Conservation (phyloP, 371 early-diverging fungal genomes). For the Mortierella sp. region DNA sequence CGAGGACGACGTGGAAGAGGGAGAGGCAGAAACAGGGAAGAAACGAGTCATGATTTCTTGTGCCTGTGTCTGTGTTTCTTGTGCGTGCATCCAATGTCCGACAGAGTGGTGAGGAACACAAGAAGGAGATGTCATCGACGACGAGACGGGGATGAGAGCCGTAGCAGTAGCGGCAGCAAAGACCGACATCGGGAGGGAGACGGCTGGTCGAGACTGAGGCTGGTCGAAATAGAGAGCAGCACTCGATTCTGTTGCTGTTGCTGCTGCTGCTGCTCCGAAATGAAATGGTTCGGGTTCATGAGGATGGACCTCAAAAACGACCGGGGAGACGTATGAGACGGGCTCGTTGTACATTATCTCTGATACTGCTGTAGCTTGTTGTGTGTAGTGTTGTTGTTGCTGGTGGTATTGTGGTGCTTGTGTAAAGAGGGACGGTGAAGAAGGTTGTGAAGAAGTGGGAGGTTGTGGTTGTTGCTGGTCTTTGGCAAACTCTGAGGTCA, state of each 20-base stretch:
- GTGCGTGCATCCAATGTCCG: neutral
- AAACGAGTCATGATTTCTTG: constrained; percentile 2
- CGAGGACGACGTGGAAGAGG: neutral
- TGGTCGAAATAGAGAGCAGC: neutral
- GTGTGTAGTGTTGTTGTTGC: constrained; percentile 2
- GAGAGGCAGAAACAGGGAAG: neutral
- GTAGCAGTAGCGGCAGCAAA: neutral
- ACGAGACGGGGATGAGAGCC: neutral
- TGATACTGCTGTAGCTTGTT: neutral
- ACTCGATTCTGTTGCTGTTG: neutral
- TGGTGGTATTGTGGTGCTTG: constrained; percentile 2
- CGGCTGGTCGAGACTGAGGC: neutral
- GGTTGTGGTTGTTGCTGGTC: neutral
- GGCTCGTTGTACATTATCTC: neutral
- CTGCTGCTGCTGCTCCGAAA: neutral
- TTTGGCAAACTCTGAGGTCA: neutral
- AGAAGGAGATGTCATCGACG: neutral
- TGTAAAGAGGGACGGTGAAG: constrained; percentile 2
- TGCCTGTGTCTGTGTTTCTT: neutral
- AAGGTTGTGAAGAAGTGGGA: neutral
- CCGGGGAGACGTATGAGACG: neutral
- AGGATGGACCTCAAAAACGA: neutral
- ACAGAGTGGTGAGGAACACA: neutral
- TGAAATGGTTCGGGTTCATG: neutral
- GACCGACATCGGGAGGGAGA: neutral